These are phyloP conservation scores for Annulohypoxylon truncatum DNA, from an alignment of 2,329 filamentous ascomycete genomes.

Conservation along the genomic window DNA sequence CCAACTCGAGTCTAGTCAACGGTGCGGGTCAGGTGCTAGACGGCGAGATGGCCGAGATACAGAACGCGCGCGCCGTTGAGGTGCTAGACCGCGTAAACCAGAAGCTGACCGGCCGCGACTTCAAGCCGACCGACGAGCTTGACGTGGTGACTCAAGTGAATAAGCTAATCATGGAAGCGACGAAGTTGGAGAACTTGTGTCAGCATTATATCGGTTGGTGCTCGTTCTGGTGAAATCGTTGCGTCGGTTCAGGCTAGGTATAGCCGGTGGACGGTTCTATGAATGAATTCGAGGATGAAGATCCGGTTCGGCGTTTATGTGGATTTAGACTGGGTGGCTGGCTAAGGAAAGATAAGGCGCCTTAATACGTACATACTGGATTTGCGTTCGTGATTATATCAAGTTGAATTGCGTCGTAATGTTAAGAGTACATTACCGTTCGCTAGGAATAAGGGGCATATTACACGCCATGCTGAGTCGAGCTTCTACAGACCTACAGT, in stretches of 20 bases:
- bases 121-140: constrained; percentile 86
- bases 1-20: constrained; percentile 63
- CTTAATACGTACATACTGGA: background rate
- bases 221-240: constrained; percentile 84
- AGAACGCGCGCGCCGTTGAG: constrained; percentile 92
- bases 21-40: constrained; percentile 50
- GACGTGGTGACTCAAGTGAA: constrained; percentile 90
- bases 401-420: background rate
- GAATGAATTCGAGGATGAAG: constrained; percentile 5
- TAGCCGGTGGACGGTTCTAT: background rate
- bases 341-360: background rate
- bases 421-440: background rate
- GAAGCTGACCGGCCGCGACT: constrained; percentile 94
- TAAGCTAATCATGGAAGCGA: constrained; percentile 93
- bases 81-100: constrained; percentile 92
- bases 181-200: constrained; percentile 95
- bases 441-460: background rate
- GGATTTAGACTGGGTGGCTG: background rate
- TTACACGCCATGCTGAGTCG: background rate
- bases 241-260: background rate
- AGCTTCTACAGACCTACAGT: background rate
- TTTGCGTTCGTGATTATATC: background rate
- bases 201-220: constrained; percentile 99
- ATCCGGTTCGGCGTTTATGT: constrained; percentile 6
- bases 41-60: constrained; percentile 74